Evolutionary conservation across 306 rosid species (phyloP).

Genomic region (Coriaria nepalensis): DNA sequence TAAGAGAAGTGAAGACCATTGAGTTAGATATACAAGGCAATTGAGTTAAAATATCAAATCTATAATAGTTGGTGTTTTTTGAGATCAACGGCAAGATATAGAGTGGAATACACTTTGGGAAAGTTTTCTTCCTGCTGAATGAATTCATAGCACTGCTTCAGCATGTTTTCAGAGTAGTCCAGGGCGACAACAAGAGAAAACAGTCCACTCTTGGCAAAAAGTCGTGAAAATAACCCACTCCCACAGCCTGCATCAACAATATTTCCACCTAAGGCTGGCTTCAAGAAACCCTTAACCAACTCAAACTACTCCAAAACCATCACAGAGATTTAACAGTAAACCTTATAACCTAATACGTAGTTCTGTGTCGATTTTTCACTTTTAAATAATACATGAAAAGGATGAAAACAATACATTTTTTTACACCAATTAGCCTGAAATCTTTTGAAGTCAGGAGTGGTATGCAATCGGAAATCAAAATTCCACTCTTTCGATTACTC

Average conservation of each 20-base stretch:
- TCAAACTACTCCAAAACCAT: slow-evolving; percentile 66
- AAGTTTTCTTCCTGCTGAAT: slow-evolving; percentile 65
- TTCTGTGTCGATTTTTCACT: no score
- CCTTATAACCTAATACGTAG: background rate
- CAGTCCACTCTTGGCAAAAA: slow-evolving; percentile 72
- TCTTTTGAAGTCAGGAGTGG: no score
- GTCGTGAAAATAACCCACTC: slow-evolving; percentile 83
- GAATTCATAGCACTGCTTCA: slow-evolving; percentile 68
- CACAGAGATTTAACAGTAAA: background rate
- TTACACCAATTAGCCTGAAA: no score
- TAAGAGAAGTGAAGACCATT: slow-evolving; percentile 12
- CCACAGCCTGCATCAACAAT: slow-evolving; percentile 91
- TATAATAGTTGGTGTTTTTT: background rate
- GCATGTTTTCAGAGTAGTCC: slow-evolving; percentile 93
- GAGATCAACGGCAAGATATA: no score
- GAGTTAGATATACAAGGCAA: slow-evolving; percentile 9
- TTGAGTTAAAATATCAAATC: background rate
- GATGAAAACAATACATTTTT: no score
- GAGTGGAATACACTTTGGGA: slow-evolving; percentile 48
- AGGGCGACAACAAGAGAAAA: slow-evolving; percentile 76
- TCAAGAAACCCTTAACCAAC: slow-evolving; percentile 44
- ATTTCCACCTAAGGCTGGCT: slow-evolving; percentile 71
- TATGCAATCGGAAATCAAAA: no score
- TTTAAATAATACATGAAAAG: no score
- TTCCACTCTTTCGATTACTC: no score